Evolutionary conservation across 768 basidiomycete genomes (phyloP).

Genomic region (Boletus insuetus): DNA sequence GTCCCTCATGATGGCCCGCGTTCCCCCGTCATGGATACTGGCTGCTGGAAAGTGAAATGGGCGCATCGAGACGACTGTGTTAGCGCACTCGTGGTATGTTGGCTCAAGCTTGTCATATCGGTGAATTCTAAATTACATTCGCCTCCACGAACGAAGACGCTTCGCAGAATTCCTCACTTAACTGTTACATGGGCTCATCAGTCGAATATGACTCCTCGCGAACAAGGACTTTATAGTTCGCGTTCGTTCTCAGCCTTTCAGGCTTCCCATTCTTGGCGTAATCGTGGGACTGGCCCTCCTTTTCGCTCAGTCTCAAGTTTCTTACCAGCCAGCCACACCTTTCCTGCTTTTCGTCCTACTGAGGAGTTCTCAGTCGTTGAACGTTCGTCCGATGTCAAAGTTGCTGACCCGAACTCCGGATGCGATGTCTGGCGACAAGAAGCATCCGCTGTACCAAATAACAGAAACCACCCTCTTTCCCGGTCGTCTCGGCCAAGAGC

Average conservation of each 20-base stretch:
- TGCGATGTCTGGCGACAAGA: slow-evolving; percentile 18
- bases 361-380: not conserved
- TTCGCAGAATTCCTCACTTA: slow-evolving; percentile 67
- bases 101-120: not conserved
- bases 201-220: slow-evolving; percentile 26
- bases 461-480: slow-evolving; percentile 2
- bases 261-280: slow-evolving; percentile 20
- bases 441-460: not conserved
- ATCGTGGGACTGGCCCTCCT: slow-evolving; percentile 3
- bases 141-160: slow-evolving; percentile 43
- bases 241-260: slow-evolving; percentile 8
- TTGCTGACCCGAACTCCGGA: not conserved
- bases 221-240: slow-evolving; percentile 14
- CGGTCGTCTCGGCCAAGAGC: slow-evolving; percentile 28
- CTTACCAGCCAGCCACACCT: slow-evolving; percentile 17
- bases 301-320: slow-evolving; percentile 15
- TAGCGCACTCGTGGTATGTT: slow-evolving; percentile 62
- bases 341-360: slow-evolving; percentile 6
- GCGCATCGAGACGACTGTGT: slow-evolving; percentile 72
- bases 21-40: slow-evolving; percentile 50
- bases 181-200: slow-evolving; percentile 82
- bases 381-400: not conserved
- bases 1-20: slow-evolving; percentile 58
- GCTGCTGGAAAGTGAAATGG: slow-evolving; percentile 81
- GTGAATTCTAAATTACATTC: slow-evolving; percentile 1